Evolutionary conservation across 2,329 filamentous ascomycete species (phyloP), one percentile per base, ranked within the genome.

Genomic region (Fusarium heterosporum): DNA sequence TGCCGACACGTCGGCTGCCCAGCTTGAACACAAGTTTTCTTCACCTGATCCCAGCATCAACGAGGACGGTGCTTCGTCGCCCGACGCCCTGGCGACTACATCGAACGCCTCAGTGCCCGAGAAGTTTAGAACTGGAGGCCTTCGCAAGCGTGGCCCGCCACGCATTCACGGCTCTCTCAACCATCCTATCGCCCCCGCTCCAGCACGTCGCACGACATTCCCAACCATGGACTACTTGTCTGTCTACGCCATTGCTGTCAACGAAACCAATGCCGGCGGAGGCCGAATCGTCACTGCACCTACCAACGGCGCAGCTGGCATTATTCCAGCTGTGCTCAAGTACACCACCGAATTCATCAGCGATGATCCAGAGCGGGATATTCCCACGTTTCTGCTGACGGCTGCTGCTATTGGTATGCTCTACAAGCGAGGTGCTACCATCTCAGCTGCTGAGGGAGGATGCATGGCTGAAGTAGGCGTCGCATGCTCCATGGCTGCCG

Each of bases 401-500:
- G 80, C 82, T 3, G 77, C 82, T 1, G 82, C 82, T 8, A 83
- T 84, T 22, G 82, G 82, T 43, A 84, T 84, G 82, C 77, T 84
- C 22, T 84, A 84, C 76, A 84, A 84, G 76, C 81, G 82, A 17
- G 82, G 82, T 5, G 82, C 82, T 1, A 84, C 82, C 19, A 84
- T 84, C 61, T 84, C 82, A 1, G 82, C 82, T 1, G 82, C 82
- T 3, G 82, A 84, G 64, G 82, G 82, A 38, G 82, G 82, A 0
- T 84, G 82, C 72, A 84, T 84, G 82, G 82, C 82, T n/a, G 82
- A 84, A 64, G 82, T 84, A 1, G 82, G 82, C 26, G 82, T 84
- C 1, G 82, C 82, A 4, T 84, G 82, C 64, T 83, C 81, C 25
- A 84, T 84, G 82, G 82, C 82, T 0, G 82, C 82, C 0, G 82